These are phyloP conservation scores for Penicillium sp. DNA, from an alignment of 2,329 filamentous ascomycete genomes.

Conservation along the genomic window DNA sequence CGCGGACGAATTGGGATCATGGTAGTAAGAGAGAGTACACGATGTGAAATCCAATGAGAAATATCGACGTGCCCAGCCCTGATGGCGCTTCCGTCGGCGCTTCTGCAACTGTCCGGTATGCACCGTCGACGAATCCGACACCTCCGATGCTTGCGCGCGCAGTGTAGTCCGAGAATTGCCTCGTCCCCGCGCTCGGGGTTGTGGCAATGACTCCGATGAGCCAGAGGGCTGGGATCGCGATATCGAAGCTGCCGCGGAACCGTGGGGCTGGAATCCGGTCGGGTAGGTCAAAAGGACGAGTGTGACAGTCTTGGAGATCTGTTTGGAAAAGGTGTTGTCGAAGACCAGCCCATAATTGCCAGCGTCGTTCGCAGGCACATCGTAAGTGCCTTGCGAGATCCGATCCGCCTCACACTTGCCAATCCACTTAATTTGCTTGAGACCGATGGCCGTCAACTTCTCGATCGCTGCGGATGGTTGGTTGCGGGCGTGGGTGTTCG, in stretches of 20 bases:
- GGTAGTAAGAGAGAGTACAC: constrained; percentile 92
- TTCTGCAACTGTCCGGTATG: constrained; percentile 85
- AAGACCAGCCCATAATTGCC: constrained; percentile 97
- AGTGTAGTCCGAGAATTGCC: constrained; percentile 27
- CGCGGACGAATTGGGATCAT: constrained; percentile 86
- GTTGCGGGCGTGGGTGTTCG: constrained; percentile 47
- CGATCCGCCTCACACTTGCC: constrained; percentile 96
- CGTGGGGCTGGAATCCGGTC: constrained; percentile 53
- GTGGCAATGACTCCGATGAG: constrained; percentile 48
- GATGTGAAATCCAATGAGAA: constrained; percentile 95
- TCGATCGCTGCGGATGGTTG: constrained; percentile 66
- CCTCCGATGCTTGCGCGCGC: constrained; percentile 23
- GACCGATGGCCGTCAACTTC: constrained; percentile 56
- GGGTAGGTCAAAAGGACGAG: constrained; percentile 93
- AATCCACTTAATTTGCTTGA: constrained; percentile 66
- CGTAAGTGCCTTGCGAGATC: constrained; percentile 82
- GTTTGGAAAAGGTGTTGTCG: constrained; percentile 98
- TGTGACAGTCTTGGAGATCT: constrained; percentile 86
- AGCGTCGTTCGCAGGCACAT: constrained; percentile 66
- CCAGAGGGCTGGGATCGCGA: constrained; percentile 40
- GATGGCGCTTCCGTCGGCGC: constrained; percentile 83
- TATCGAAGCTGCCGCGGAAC: constrained; percentile 44
- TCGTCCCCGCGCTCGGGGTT: constrained; percentile 29
- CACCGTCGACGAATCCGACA: constrained; percentile 47
- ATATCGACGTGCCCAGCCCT: constrained; percentile 87